phyloP scores from a whole-genome alignment of 805 yeast species.

The Cyberlindnera lachancei region DNA sequence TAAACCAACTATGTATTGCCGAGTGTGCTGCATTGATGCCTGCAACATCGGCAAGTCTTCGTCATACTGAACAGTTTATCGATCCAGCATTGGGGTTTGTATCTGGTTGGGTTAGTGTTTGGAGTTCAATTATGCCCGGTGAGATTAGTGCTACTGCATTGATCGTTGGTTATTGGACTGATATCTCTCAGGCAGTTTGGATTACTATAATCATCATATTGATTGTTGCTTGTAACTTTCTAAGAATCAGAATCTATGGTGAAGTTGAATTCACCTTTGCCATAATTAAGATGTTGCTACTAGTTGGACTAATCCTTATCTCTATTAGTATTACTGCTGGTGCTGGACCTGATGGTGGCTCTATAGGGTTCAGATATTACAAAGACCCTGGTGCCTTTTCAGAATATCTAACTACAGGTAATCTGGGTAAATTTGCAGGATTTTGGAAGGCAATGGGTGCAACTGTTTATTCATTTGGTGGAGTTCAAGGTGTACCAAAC shows the following conservation, averaged over 20 bases:
- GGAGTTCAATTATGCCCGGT: constrained; percentile 71
- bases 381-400: constrained; percentile 72
- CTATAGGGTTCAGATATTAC: constrained; percentile 80
- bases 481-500: too few species aligned
- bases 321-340: constrained; percentile 69
- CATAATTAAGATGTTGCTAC: constrained; percentile 56
- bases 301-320: constrained; percentile 62
- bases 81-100: constrained; percentile 67
- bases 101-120: constrained; percentile 68
- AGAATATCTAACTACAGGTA: constrained; percentile 43
- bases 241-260: constrained; percentile 66
- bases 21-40: constrained; percentile 27
- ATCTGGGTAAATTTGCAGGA: too few species aligned
- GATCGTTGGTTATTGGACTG: constrained; percentile 58
- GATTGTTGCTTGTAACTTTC: constrained; percentile 44
- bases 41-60: constrained; percentile 57
- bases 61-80: constrained; percentile 57
- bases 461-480: too few species aligned
- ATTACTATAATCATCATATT: constrained; percentile 57
- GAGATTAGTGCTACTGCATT: constrained; percentile 69
- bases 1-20: background rate
- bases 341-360: constrained; percentile 59
- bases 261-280: constrained; percentile 75
- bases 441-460: too few species aligned
- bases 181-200: constrained; percentile 69